phyloP scores from a whole-genome alignment of 208 protist species.

The Novymonas esmeraldas region DNA sequence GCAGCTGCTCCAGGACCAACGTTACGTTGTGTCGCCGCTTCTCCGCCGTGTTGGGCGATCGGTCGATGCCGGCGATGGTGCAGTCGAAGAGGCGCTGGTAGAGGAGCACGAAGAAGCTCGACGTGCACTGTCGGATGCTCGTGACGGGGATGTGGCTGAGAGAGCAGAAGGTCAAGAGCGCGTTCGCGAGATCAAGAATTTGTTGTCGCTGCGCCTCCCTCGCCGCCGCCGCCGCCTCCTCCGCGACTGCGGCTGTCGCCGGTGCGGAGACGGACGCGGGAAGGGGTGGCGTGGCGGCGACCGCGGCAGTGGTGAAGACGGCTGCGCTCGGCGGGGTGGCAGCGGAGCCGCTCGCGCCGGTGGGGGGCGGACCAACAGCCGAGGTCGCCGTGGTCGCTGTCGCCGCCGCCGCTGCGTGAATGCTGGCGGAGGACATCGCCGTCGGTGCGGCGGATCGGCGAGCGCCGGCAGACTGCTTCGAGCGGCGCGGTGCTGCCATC shows the following conservation, averaged over 20 bases:
- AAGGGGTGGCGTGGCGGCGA: background rate
- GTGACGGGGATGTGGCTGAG: constrained; percentile 59
- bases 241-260: background rate
- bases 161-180: constrained; percentile 56
- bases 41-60: constrained; percentile 68
- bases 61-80: constrained; percentile 68
- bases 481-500: background rate
- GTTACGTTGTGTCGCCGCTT: constrained; percentile 80
- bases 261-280: background rate
- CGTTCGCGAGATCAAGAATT: constrained; percentile 72
- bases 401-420: constrained; percentile 10
- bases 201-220: constrained; percentile 41
- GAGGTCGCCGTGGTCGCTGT: background rate
- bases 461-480: background rate
- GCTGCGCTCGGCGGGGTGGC: background rate
- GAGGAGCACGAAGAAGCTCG: constrained; percentile 86
- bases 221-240: constrained; percentile 4
- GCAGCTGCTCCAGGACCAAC: constrained; percentile 77
- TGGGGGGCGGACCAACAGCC: background rate
- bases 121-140: constrained; percentile 82
- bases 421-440: constrained; percentile 14
- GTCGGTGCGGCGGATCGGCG: too few relatives aligned
- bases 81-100: constrained; percentile 85
- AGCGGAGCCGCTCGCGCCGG: background rate
- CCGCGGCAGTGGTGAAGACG: background rate